Conservation (phyloP, 805 yeast species). For the Pichia membranifaciens region DNA sequence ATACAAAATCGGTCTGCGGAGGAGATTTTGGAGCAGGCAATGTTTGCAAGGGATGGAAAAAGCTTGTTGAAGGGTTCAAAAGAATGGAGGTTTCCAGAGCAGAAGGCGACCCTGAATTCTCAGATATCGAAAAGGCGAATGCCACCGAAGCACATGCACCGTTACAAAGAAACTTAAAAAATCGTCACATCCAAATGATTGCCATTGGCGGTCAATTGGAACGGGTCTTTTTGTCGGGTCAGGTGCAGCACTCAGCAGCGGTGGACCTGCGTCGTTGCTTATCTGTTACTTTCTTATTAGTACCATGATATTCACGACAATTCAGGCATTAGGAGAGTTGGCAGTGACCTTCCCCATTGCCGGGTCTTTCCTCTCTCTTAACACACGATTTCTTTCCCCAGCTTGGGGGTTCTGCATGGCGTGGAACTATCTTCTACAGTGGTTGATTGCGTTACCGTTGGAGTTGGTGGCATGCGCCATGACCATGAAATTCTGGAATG, state of each 20-base stretch:
- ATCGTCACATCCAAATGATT: constrained; percentile 68
- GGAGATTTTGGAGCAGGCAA: neutral
- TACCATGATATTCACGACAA: constrained; percentile 49
- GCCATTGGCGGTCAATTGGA: constrained; percentile 75
- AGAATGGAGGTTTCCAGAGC: constrained; percentile 10
- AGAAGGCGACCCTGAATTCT: neutral
- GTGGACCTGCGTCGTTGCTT: constrained; percentile 65
- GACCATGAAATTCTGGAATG: constrained; percentile 42
- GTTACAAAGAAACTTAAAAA: constrained; percentile 42
- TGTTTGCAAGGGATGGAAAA: constrained; percentile 2
- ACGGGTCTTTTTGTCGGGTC: constrained; percentile 73
- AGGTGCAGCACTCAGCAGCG: constrained; percentile 48
- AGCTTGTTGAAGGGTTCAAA: constrained; percentile 22
- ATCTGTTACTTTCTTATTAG: constrained; percentile 54
- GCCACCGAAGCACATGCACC: constrained; percentile 39
- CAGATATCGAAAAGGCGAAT: constrained; percentile 38
- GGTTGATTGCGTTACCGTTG: constrained; percentile 44
- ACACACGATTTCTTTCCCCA: constrained; percentile 49
- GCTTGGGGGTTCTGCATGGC: constrained; percentile 55
- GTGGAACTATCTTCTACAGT: constrained; percentile 47
- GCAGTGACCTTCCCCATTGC: constrained; percentile 53
- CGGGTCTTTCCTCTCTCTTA: constrained; percentile 52
- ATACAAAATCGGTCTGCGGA: too few species aligned
- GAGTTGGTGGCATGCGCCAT: constrained; percentile 48
- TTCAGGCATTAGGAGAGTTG: constrained; percentile 57